These are phyloP conservation scores for Albophoma yamanashiensis DNA, from an alignment of 2,329 filamentous ascomycete genomes.

Conservation along the genomic window DNA sequence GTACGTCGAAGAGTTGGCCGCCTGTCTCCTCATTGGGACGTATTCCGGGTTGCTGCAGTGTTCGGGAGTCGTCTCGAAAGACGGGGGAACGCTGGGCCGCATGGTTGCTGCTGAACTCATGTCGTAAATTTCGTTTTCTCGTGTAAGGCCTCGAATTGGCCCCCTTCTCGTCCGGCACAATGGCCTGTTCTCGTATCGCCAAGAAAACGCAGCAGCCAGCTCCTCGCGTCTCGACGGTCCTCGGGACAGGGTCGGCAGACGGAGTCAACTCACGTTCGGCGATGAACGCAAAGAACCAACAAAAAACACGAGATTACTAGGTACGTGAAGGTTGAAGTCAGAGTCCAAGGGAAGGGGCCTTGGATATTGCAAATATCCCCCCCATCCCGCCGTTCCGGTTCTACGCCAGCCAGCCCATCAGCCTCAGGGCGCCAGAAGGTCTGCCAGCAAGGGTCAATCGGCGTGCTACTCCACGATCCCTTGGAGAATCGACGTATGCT, in stretches of 20 bases:
- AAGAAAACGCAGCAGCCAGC: not conserved
- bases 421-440: not conserved
- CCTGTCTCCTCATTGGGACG: not conserved
- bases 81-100: slow-evolving; percentile 5
- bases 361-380: not conserved
- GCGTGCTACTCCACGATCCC: not conserved
- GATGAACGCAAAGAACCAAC: not conserved
- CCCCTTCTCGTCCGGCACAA: not conserved
- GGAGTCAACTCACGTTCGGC: not conserved
- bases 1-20: slow-evolving; percentile 8
- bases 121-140: slow-evolving; percentile 1
- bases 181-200: not conserved
- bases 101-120: slow-evolving; percentile 8
- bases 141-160: not conserved
- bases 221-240: not conserved
- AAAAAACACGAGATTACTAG: too few relatives aligned
- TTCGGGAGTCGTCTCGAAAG: slow-evolving; percentile 7
- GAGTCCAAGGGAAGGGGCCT: not conserved
- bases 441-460: not conserved
- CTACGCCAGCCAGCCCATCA: not conserved
- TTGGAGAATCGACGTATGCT: slow-evolving; percentile 4
- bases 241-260: not conserved
- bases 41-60: slow-evolving; percentile 4
- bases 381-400: not conserved
- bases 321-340: not conserved